Percentiles rank a stretch among this genome's conserved stretches.
Evolutionary conservation across 352 stramenopile species (phyloP).

Genomic region (Pythium insidiosum): DNA sequence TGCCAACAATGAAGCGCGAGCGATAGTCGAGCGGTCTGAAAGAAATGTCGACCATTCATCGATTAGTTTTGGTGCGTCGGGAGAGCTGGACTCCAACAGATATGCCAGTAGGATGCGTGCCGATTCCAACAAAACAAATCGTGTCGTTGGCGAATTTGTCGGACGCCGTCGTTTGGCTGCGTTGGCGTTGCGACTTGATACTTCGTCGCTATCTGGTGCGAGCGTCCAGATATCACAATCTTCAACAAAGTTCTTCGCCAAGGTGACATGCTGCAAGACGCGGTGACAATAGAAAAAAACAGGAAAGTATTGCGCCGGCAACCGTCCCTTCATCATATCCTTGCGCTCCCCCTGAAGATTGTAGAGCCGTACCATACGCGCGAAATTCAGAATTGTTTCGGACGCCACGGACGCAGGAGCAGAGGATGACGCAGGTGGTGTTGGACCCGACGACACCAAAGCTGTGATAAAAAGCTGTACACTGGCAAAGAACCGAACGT

Average conservation of each 20-base stretch:
- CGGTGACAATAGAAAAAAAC: slow-evolving; percentile 28
- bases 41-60: slow-evolving; percentile 16
- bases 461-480: slow-evolving; percentile 34
- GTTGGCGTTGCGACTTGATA: no score
- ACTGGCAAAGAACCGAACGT: slow-evolving; percentile 28
- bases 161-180: background rate
- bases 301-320: slow-evolving; percentile 16
- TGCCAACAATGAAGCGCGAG: slow-evolving; percentile 22
- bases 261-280: slow-evolving; percentile 24
- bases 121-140: no score
- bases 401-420: slow-evolving; percentile 1
- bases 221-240: slow-evolving; percentile 19
- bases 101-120: no score
- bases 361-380: slow-evolving; percentile 20
- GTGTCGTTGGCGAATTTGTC: slow-evolving; percentile 18
- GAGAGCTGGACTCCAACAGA: slow-evolving; percentile 5
- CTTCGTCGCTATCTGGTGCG: no score
- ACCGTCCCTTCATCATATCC: slow-evolving; percentile 3
- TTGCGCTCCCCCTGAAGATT: no score
- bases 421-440: no score
- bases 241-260: slow-evolving; percentile 25
- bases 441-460: no score
- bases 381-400: slow-evolving; percentile 19
- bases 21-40: slow-evolving; percentile 8
- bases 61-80: slow-evolving; percentile 5